Evolutionary conservation across 2,329 filamentous ascomycete species (phyloP).

Genomic region (Diaporthe vaccinii): DNA sequence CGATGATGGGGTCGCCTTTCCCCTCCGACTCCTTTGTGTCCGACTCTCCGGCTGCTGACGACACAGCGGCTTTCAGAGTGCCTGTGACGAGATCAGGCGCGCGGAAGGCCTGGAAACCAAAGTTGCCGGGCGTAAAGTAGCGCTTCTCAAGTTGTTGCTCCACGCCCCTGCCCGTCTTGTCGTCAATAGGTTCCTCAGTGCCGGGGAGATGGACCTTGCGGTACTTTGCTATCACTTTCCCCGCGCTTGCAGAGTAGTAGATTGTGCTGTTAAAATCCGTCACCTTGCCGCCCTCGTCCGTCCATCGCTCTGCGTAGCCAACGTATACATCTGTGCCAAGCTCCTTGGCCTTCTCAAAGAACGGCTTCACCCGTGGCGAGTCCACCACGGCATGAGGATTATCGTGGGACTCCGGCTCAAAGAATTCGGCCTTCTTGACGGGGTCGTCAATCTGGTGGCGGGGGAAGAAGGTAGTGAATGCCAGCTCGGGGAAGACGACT

Average conservation of each 20-base stretch:
- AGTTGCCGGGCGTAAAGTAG: constrained; percentile 65
- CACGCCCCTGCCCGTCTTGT: constrained; percentile 58
- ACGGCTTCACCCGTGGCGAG: constrained; percentile 58
- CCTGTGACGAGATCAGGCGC: constrained; percentile 57
- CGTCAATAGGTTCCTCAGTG: constrained; percentile 59
- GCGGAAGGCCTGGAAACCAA: constrained; percentile 66
- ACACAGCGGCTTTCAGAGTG: not conserved
- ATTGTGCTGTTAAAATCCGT: constrained; percentile 67
- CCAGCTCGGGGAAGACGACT: constrained; percentile 67
- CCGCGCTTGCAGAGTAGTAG: constrained; percentile 61
- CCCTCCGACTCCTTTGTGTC: constrained; percentile 45
- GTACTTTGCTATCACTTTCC: constrained; percentile 62
- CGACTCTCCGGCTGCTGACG: constrained; percentile 38
- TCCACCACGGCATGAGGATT: constrained; percentile 51
- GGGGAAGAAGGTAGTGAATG: constrained; percentile 70
- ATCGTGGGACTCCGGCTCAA: constrained; percentile 60
- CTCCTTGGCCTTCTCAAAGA: constrained; percentile 63
- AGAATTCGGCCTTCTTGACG: constrained; percentile 61
- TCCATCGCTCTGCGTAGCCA: constrained; percentile 65
- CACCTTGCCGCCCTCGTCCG: constrained; percentile 52
- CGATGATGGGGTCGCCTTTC: constrained; percentile 65
- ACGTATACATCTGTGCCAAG: constrained; percentile 64
- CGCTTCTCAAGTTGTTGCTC: constrained; percentile 68
- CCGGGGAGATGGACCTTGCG: constrained; percentile 68
- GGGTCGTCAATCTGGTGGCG: constrained; percentile 61